Evolutionary conservation across 805 yeast species (phyloP), one percentile per base, ranked within the genome.

Genomic region (Hanseniaspora valbyensis): DNA sequence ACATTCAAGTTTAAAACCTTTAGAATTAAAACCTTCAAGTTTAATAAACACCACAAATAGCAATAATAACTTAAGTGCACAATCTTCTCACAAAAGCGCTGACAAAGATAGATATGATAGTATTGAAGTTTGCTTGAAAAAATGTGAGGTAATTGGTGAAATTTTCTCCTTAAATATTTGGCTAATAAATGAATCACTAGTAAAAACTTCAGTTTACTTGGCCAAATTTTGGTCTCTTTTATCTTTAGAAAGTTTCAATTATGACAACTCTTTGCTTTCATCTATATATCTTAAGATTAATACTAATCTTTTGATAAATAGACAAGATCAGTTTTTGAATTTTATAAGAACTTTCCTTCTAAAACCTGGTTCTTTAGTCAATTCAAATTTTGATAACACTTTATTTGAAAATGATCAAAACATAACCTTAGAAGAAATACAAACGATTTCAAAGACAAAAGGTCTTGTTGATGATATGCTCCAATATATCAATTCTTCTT

Each of bases 141-240:
- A 56, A 42, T 64, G 61, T 4, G 61, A 59, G 21, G 53, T 61
- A 13, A 62, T 65, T 18, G 83, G 96, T 0, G 97, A 90, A 60
- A 83, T 92, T 18, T 72, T 92, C 44, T 77, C 89, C 16, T 81
- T 87, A 14, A 95, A 90, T 61, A 87, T 86, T 16, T 88, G 96
- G 96, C 78, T 92, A 2, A 71, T 92, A 30, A 82, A 92, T 2
- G 96, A 92, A 60, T 78, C 94, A 0, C 77, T 92, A 46, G 83
- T 90, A 73, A 90, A 84, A 58, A 78, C 80, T 50, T 70, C 77
- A 2, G 66, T 67, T 5, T 73, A 83, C 44, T 66, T 92, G 57
- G 73, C 76, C 46, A 77, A 76, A 58, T 67, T 92, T 41, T 92
- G 98, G 97, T 66, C 77, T 9, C 72, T 89, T 30, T 71, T 92